phyloP scores from a whole-genome alignment of 1,284 basidiomycete species.

The Marasmius sp. region DNA sequence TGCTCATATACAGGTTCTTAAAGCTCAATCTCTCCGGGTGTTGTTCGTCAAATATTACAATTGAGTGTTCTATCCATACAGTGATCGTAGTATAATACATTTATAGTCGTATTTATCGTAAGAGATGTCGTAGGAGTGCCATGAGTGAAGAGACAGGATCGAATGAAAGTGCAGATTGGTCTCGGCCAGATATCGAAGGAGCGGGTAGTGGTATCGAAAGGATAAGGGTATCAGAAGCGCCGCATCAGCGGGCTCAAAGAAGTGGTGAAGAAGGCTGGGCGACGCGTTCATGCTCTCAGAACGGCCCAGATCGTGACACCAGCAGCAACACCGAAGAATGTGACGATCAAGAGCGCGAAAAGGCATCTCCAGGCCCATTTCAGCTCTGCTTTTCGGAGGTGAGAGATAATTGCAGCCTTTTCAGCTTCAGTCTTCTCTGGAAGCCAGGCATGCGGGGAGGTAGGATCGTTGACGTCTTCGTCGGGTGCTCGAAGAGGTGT shows the following conservation, averaged over 20 bases:
- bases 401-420: constrained; percentile 26
- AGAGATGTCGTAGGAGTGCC: background rate
- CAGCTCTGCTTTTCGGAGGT: constrained; percentile 32
- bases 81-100: background rate
- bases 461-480: background rate
- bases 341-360: constrained; percentile 28
- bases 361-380: constrained; percentile 38
- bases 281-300: constrained; percentile 2
- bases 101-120: background rate
- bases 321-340: constrained; percentile 19
- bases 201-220: background rate
- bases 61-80: background rate
- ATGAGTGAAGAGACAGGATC: no score
- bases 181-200: background rate
- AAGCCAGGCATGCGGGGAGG: constrained; percentile 28
- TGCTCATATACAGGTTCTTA: no score
- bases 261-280: background rate
- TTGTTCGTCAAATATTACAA: background rate
- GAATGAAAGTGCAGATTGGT: no score
- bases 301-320: constrained; percentile 23
- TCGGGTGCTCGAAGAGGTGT: constrained; percentile 37
- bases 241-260: background rate
- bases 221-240: background rate
- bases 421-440: constrained; percentile 37
- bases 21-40: no score